Evolutionary conservation across 345 rosid genomes (phyloP).

Genomic region (Eucalyptus sp.): DNA sequence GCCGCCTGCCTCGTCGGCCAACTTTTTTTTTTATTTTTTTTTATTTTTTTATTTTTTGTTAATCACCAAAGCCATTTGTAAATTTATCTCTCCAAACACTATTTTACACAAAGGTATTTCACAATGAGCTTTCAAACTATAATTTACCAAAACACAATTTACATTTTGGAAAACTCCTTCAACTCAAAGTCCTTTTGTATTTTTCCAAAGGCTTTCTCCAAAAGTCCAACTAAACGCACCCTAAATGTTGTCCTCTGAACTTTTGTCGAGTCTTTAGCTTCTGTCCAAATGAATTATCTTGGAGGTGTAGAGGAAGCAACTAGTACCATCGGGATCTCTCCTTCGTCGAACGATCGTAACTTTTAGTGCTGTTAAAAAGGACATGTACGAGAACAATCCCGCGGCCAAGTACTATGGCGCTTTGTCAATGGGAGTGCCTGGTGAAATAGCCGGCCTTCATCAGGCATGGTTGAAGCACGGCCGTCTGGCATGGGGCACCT

Average conservation of each 20-base stretch:
- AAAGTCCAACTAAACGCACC: too few relatives aligned
- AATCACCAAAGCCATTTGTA: too few relatives aligned
- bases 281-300: not conserved
- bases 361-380: slow-evolving; percentile 15
- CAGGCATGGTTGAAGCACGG: slow-evolving; percentile 76
- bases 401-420: slow-evolving; percentile 45
- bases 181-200: too few relatives aligned
- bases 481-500: slow-evolving; percentile 55
- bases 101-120: too few relatives aligned
- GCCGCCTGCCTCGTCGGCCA: too few relatives aligned
- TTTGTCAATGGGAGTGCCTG: slow-evolving; percentile 82
- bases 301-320: not conserved
- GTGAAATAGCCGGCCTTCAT: slow-evolving; percentile 87
- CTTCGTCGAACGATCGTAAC: not conserved
- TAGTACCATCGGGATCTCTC: not conserved
- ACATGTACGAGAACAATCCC: slow-evolving; percentile 55
- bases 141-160: too few relatives aligned
- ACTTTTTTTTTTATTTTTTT: too few relatives aligned
- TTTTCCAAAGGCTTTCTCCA: too few relatives aligned
- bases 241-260: not conserved
- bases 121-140: too few relatives aligned
- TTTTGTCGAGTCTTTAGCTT: not conserved
- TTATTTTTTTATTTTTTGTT: too few relatives aligned
- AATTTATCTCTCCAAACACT: too few relatives aligned
- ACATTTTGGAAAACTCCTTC: too few relatives aligned